Percentiles rank a stretch among this genome's conserved stretches.
phyloP scores from a whole-genome alignment of 108 stramenopile genomes.

The Parmales sp. region DNA sequence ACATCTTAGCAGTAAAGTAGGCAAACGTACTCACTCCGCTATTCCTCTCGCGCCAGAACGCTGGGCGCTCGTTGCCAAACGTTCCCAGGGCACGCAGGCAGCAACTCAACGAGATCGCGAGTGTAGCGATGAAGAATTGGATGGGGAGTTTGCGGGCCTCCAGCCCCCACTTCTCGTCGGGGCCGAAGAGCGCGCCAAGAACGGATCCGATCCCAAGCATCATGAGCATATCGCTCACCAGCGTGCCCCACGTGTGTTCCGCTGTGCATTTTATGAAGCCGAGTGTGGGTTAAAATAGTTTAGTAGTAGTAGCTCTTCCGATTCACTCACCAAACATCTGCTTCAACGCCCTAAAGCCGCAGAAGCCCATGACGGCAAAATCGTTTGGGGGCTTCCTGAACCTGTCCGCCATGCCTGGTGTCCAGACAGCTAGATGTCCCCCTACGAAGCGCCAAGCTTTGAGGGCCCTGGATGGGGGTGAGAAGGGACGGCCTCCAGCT shows the following conservation, averaged over 20 bases:
- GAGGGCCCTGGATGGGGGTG: too few relatives aligned
- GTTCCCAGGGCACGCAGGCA: slow-evolving; percentile 2
- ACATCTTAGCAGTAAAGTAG: neutral
- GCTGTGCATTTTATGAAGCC: too few relatives aligned
- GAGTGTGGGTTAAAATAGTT: too few relatives aligned
- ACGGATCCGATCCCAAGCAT: neutral
- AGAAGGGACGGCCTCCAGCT: neutral
- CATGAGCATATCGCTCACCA: neutral
- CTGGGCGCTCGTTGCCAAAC: slow-evolving; percentile 3
- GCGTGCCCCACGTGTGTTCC: neutral
- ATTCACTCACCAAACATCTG: neutral
- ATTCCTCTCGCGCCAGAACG: slow-evolving; percentile 1
- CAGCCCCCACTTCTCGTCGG: neutral
- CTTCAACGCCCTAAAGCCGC: neutral
- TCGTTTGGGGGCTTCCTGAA: neutral
- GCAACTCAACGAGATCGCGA: neutral
- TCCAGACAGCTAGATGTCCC: neutral
- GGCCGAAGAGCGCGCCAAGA: neutral
- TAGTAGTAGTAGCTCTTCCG: too few relatives aligned
- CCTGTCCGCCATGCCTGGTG: neutral
- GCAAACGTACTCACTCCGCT: neutral
- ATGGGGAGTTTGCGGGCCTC: neutral
- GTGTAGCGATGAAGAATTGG: neutral
- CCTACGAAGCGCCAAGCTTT: too few relatives aligned
- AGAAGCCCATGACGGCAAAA: neutral